Evolutionary conservation across 495 filamentous ascomycete genomes (phyloP).

Genomic region (Tuber microsphaerosporum): DNA sequence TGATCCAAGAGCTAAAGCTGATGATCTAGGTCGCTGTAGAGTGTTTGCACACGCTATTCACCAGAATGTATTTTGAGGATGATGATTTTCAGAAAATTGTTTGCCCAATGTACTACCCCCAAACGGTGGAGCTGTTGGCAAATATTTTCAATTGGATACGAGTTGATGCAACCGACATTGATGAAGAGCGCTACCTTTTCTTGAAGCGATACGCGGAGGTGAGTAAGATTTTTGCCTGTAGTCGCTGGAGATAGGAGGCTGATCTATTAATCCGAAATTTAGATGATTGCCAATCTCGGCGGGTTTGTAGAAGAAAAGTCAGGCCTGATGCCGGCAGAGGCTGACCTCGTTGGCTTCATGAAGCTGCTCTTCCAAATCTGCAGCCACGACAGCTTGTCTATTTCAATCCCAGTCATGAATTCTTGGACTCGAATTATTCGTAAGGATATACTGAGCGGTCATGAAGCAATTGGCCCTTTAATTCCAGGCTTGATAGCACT

Average conservation of each 20-base stretch:
- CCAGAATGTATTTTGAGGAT: slow-evolving; percentile 62
- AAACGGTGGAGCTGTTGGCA: slow-evolving; percentile 63
- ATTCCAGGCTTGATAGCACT: slow-evolving; percentile 70
- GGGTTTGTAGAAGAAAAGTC: slow-evolving; percentile 74
- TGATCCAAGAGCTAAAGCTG: slow-evolving; percentile 36
- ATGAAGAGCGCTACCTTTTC: slow-evolving; percentile 85
- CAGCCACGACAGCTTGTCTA: slow-evolving; percentile 75
- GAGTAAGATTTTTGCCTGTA: slow-evolving; percentile 33
- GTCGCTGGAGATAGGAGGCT: slow-evolving; percentile 5
- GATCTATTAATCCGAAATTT: slow-evolving; percentile 29
- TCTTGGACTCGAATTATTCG: slow-evolving; percentile 75
- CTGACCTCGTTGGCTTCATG: slow-evolving; percentile 70
- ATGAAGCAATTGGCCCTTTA: slow-evolving; percentile 60
- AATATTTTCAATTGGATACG: slow-evolving; percentile 75
- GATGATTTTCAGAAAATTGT: slow-evolving; percentile 74
- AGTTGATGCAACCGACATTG: slow-evolving; percentile 68
- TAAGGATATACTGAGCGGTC: slow-evolving; percentile 56
- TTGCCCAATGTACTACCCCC: slow-evolving; percentile 64
- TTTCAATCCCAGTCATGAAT: slow-evolving; percentile 88
- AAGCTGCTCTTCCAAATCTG: slow-evolving; percentile 70
- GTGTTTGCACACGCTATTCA: slow-evolving; percentile 73
- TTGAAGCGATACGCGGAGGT: slow-evolving; percentile 92
- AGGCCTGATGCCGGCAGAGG: slow-evolving; percentile 51
- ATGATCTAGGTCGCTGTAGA: slow-evolving; percentile 67
- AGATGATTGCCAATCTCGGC: slow-evolving; percentile 79